phyloP scores from a whole-genome alignment of 306 rosid species.

The Vigna reflexopilosa region DNA sequence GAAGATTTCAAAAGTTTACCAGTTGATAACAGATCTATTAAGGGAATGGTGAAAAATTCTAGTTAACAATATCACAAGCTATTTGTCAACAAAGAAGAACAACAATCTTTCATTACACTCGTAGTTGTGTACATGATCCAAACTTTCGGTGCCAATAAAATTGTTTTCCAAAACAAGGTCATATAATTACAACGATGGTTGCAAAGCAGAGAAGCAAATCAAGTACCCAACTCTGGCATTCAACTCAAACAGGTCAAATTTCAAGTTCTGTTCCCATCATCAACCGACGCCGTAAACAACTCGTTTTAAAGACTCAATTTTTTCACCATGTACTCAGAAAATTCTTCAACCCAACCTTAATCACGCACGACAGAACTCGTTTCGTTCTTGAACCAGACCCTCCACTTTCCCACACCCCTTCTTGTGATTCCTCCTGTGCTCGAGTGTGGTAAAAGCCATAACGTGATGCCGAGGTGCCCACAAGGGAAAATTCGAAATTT shows the following conservation, averaged over 20 bases:
- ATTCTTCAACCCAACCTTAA: constrained; percentile 26
- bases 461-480: neutral
- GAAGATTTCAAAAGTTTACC: constrained; percentile 1
- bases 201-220: constrained; percentile 5
- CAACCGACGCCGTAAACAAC: constrained; percentile 13
- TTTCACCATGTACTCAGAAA: constrained; percentile 4
- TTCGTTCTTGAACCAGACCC: neutral
- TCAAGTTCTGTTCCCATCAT: neutral
- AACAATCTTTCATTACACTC: neutral
- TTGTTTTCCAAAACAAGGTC: constrained; percentile 21
- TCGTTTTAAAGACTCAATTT: constrained; percentile 6
- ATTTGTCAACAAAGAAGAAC: constrained; percentile 4
- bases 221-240: constrained; percentile 22
- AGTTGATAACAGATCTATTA: neutral
- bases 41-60: neutral
- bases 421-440: constrained; percentile 4
- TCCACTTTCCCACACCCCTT: neutral
- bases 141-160: constrained; percentile 17
- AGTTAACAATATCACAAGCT: constrained; percentile 15
- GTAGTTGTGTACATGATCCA: neutral
- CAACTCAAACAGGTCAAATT: constrained; percentile 18
- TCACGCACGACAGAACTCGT: neutral
- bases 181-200: constrained; percentile 35
- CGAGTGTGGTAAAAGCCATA: neutral
- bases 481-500: too few species aligned